Evolutionary conservation across 495 filamentous ascomycete species (phyloP), one percentile per base, ranked within the genome.

Genomic region (Penicillium macrosclerotiorum): DNA sequence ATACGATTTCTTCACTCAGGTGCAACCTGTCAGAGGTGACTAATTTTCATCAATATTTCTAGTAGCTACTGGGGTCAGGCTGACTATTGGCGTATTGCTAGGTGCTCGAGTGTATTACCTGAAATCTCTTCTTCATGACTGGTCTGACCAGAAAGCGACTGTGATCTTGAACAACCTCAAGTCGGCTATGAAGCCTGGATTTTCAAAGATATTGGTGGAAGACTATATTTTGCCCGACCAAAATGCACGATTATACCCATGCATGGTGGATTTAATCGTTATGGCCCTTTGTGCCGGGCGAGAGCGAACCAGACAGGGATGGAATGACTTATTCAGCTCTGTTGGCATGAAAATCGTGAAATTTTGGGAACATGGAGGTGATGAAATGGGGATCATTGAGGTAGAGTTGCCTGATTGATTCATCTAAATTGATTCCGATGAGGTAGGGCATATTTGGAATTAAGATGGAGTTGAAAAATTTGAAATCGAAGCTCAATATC

Each of bases 101-200:
- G n/a, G n/a, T n/a, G n/a, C n/a, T n/a, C n/a, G n/a, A n/a, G n/a
- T n/a, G n/a, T n/a, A n/a, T n/a, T n/a, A n/a, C n/a, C n/a, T n/a
- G n/a, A n/a, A n/a, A n/a, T n/a, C n/a, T n/a, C n/a, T n/a, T 13
- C 44, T 80, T 7, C 73, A 78, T 31, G 73, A 77, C 52, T 76
- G 71, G 69, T 61, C 64, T 1, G 72, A 77, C 37, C 66, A 75
- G 14, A 55, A 56, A 27, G 67, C 62, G 16, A 36, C 46, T 3
- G 46, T 43, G 24, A 72, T 79, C 8, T 56, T 80, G 3, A 40
- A 47, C 1, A 44, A 63, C 36, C 50, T 73, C 16, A 51, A 37
- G n/a, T 29, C 46, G 2, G 65, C 68, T 3, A 74, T 76, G 71
- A 57, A 53, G 30, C 61, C 51, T 0, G 69, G 67, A 0, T 74